Evolutionary conservation across 495 filamentous ascomycete species (phyloP).

Genomic region (Choiromyces venosus): DNA sequence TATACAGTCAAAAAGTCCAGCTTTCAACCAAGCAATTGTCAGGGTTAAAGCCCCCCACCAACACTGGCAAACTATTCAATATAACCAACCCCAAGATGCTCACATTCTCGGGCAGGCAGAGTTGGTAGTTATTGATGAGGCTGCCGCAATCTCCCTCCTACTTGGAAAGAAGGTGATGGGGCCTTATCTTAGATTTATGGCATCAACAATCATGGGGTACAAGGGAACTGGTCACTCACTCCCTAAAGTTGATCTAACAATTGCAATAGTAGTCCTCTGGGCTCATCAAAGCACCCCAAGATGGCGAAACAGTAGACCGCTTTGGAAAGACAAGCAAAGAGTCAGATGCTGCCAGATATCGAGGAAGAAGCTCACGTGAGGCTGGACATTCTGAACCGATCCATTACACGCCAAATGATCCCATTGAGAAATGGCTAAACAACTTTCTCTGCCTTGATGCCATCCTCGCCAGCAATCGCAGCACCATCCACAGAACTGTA

Average conservation of each 20-base stretch:
- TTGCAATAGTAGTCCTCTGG: constrained; percentile 84
- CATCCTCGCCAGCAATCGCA: constrained; percentile 69
- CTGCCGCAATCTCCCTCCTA: constrained; percentile 90
- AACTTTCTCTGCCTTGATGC: constrained; percentile 89
- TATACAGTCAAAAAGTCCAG: constrained; percentile 95
- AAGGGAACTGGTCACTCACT: constrained; percentile 94
- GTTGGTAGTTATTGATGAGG: constrained; percentile 94
- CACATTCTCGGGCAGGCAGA: constrained; percentile 94
- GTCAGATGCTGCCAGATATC: constrained; percentile 54
- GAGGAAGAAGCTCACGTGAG: constrained; percentile 78
- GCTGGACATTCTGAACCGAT: constrained; percentile 92
- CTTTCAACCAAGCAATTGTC: constrained; percentile 98
- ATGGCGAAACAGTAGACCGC: constrained; percentile 66
- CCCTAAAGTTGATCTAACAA: constrained; percentile 95
- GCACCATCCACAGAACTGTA: constrained; percentile 72
- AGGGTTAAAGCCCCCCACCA: constrained; percentile 91
- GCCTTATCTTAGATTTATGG: constrained; percentile 99
- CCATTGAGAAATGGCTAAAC: constrained; percentile 95
- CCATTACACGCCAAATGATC: constrained; percentile 83
- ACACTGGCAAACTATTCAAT: constrained; percentile 97
- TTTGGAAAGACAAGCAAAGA: constrained; percentile 63
- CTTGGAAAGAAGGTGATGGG: constrained; percentile 91
- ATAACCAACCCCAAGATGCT: constrained; percentile 92
- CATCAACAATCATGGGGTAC: constrained; percentile 97
- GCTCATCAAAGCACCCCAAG: constrained; percentile 50